A percentile compares a stretch with the other conserved stretches of the same genome.
Evolutionary conservation across 768 basidiomycete species (phyloP).

Genomic region (Imleria badia): DNA sequence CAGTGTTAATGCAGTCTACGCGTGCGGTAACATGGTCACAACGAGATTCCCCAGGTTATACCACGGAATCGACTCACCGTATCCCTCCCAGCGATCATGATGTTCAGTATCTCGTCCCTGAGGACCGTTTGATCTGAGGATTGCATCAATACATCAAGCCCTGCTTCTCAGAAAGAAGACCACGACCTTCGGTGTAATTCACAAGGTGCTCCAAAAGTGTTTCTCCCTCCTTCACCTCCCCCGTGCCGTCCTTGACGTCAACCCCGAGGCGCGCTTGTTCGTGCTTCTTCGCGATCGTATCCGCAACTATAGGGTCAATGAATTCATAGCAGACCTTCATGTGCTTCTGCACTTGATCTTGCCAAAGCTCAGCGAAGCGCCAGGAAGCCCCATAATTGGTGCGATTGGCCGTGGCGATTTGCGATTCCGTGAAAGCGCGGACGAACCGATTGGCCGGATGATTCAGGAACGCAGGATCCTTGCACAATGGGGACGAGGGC

Average conservation of each 20-base stretch:
- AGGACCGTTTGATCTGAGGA: slow-evolving; percentile 22
- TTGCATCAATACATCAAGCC: background rate
- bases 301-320: slow-evolving; percentile 47
- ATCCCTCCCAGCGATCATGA: slow-evolving; percentile 38
- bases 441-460: slow-evolving; percentile 39
- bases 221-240: slow-evolving; percentile 39
- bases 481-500: slow-evolving; percentile 20
- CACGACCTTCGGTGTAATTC: slow-evolving; percentile 51
- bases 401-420: slow-evolving; percentile 33
- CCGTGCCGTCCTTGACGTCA: slow-evolving; percentile 13
- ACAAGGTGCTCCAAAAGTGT: slow-evolving; percentile 54
- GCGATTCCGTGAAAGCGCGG: slow-evolving; percentile 40
- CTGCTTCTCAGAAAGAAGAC: background rate
- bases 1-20: slow-evolving; percentile 33
- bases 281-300: slow-evolving; percentile 40
- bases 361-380: slow-evolving; percentile 46
- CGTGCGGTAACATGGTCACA: background rate
- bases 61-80: slow-evolving; percentile 34
- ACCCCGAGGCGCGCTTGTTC: slow-evolving; percentile 9
- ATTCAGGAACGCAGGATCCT: slow-evolving; percentile 22
- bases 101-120: slow-evolving; percentile 29
- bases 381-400: slow-evolving; percentile 40
- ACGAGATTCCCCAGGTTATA: background rate
- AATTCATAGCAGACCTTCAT: slow-evolving; percentile 45
- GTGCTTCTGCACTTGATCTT: slow-evolving; percentile 37